These are phyloP conservation scores for Rhodomyrtus tomentosa DNA, from an alignment of 345 rosid genomes.

Conservation along the genomic window DNA sequence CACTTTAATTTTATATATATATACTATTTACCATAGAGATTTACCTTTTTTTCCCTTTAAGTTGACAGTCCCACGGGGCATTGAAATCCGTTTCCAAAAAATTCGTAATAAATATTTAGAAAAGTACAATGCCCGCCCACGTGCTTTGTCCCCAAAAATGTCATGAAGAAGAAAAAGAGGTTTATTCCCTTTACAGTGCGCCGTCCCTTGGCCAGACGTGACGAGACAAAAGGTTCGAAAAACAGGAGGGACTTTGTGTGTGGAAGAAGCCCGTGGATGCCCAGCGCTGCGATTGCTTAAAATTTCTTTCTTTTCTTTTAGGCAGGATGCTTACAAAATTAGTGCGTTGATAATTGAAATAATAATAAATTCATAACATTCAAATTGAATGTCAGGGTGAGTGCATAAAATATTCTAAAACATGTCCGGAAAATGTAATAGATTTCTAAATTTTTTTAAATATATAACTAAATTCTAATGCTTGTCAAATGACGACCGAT, in stretches of 20 bases:
- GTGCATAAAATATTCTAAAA: not conserved
- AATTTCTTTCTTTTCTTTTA: no score
- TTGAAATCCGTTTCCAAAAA: not conserved
- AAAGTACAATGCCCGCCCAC: not conserved
- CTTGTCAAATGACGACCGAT: not conserved
- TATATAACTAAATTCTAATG: not conserved
- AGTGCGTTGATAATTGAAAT: not conserved
- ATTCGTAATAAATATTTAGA: not conserved
- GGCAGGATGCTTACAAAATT: no score
- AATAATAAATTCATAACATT: not conserved
- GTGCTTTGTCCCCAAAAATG: not conserved
- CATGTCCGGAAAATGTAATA: not conserved
- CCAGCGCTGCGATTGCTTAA: no score
- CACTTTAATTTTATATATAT: no score
- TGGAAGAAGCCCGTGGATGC: no score
- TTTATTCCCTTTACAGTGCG: not conserved
- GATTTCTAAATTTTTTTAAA: not conserved
- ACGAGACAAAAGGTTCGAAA: not conserved
- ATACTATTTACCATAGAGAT: no score
- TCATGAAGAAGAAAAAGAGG: not conserved
- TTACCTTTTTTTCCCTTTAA: no score
- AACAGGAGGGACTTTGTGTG: not conserved
- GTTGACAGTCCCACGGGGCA: not conserved
- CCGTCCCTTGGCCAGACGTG: not conserved
- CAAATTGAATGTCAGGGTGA: not conserved